These are phyloP conservation scores for Neurospora sublineolata DNA, from an alignment of 495 filamentous ascomycete genomes.

Conservation along the genomic window DNA sequence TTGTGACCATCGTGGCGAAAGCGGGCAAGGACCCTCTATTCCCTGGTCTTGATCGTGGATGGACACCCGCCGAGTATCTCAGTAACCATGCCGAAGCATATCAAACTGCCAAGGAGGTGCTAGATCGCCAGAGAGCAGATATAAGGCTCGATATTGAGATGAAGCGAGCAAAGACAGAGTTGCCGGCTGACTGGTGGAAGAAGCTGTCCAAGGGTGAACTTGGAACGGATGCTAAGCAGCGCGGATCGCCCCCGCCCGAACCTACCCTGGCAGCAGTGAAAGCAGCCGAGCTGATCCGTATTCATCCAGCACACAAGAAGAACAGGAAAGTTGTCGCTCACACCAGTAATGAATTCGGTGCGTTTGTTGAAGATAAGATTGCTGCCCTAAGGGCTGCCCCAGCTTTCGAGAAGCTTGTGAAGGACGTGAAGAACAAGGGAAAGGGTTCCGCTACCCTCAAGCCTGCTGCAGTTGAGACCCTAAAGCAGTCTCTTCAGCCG, in stretches of 20 bases:
- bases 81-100: constrained; percentile 17
- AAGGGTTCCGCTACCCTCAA: constrained; percentile 3
- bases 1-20: constrained; percentile 16
- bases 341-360: constrained; percentile 5
- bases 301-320: constrained; percentile 12
- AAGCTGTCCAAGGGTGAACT: constrained; percentile 5
- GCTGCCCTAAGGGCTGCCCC: constrained; percentile 3
- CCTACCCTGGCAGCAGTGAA: constrained; percentile 8
- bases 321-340: constrained; percentile 3
- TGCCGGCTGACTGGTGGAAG: constrained; percentile 18
- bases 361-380: constrained; percentile 6
- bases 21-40: constrained; percentile 17
- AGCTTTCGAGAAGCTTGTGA: constrained; percentile 2
- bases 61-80: constrained; percentile 19
- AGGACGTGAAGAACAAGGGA: not conserved
- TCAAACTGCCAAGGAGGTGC: constrained; percentile 10
- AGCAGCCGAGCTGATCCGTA: constrained; percentile 9
- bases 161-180: constrained; percentile 10
- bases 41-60: constrained; percentile 9
- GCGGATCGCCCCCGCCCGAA: constrained; percentile 8
- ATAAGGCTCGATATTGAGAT: constrained; percentile 17
- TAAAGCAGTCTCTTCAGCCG: constrained; percentile 7
- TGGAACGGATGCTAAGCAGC: constrained; percentile 1
- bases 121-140: constrained; percentile 17
- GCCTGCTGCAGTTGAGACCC: constrained; percentile 7